Conservation (phyloP, 108 stramenopile species). For the Cylindrotheca closterium region DNA sequence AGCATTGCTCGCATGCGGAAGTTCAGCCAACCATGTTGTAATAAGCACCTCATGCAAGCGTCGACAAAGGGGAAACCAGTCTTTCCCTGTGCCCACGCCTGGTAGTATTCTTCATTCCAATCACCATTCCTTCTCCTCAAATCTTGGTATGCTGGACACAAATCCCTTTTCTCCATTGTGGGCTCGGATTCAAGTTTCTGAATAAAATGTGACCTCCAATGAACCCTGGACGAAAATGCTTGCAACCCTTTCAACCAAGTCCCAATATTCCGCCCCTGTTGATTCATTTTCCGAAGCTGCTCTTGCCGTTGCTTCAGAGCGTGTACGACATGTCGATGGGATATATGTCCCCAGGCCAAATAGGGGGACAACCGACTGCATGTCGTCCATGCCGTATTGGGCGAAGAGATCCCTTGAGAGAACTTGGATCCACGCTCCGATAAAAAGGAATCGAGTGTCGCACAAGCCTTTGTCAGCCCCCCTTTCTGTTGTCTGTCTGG, state of each 20-base stretch:
- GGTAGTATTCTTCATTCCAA: constrained; percentile 52
- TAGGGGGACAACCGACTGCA: constrained; percentile 65
- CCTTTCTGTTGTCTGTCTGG: constrained; percentile 46
- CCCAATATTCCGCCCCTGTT: constrained; percentile 15
- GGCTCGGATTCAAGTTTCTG: constrained; percentile 75
- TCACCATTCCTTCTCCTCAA: constrained; percentile 59
- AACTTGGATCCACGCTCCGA: constrained; percentile 47
- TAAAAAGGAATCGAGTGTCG: constrained; percentile 54
- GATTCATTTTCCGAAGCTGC: constrained; percentile 35
- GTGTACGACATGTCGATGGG: constrained; percentile 47
- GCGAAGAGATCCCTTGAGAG: constrained; percentile 64
- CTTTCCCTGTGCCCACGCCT: constrained; percentile 54
- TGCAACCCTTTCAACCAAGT: constrained; percentile 61
- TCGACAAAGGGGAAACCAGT: constrained; percentile 74
- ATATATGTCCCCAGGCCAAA: constrained; percentile 65
- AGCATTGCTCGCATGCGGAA: constrained; percentile 81
- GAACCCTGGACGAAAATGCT: constrained; percentile 64
- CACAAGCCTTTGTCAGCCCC: constrained; percentile 54
- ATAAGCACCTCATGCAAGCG: constrained; percentile 72
- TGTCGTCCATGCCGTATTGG: constrained; percentile 65
- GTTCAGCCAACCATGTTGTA: constrained; percentile 66
- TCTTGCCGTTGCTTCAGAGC: constrained; percentile 37
- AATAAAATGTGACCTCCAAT: constrained; percentile 74
- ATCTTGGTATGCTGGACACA: constrained; percentile 54
- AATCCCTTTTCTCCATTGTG: constrained; percentile 45